Percentiles rank a stretch among this genome's conserved stretches.
Conservation (phyloP, 2,329 filamentous ascomycete genomes). For the Clonostachys sp. region DNA sequence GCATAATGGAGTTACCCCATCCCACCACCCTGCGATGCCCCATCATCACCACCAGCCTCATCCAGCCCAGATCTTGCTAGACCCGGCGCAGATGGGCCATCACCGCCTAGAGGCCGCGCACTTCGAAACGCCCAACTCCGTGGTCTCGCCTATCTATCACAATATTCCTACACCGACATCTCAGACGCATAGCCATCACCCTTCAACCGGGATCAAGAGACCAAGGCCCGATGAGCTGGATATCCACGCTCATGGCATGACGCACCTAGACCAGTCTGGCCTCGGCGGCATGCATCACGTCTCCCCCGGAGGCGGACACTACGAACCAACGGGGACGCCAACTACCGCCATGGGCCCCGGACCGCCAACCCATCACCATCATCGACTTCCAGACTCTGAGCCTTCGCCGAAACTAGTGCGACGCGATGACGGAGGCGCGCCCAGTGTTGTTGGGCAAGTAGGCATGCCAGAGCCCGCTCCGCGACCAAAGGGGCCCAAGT, state of each 20-base stretch:
- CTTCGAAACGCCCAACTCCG: conserved; percentile 43
- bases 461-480: conserved; percentile 84
- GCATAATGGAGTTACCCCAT: conserved; percentile 1
- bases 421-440: conserved; percentile 60
- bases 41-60: conserved; percentile 36
- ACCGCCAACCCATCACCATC: conserved; percentile 70
- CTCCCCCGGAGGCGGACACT: conserved; percentile 46
- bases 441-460: conserved; percentile 80
- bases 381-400: conserved; percentile 70
- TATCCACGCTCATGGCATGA: conserved; percentile 43
- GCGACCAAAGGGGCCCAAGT: conserved; percentile 78
- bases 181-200: conserved; percentile 22
- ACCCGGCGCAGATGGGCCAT: conserved; percentile 48
- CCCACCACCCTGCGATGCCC: conserved; percentile 2
- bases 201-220: conserved; percentile 39
- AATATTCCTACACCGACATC: conserved; percentile 35
- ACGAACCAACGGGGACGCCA: conserved; percentile 31
- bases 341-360: conserved; percentile 22
- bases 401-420: conserved; percentile 65
- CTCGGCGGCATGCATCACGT: conserved; percentile 51
- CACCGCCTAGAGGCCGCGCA: conserved; percentile 47
- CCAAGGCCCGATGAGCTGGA: conserved; percentile 55
- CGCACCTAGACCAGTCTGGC: conserved; percentile 48
- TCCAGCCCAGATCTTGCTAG: conserved; percentile 42
- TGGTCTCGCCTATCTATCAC: conserved; percentile 48